Evolutionary conservation across 1,284 basidiomycete genomes (phyloP), one percentile per base, ranked within the genome.

Genomic region (Leccinum pachyderme): DNA sequence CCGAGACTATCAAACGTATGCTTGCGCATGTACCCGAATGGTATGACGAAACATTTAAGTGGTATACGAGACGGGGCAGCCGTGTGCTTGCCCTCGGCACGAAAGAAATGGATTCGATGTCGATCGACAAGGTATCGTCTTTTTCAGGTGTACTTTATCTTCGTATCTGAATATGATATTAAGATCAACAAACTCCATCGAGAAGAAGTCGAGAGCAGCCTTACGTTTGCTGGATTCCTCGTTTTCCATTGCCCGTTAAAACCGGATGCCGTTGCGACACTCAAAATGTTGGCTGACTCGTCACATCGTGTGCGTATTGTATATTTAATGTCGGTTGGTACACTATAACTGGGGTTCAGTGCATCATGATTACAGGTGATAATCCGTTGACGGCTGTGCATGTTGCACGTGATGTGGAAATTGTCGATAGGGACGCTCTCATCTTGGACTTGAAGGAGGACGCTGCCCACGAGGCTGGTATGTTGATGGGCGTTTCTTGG

Each of bases 231-330:
- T 29, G 95, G 95, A 11, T 98, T 98, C 79, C 77, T 98, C 59
- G 92, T 98, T 12, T 98, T 98, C 84, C 93, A 96, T 69, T 97
- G 94, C 69, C 95, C 95, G 2, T 81, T 98, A 61, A 98, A 98
- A 74, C 73, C 83, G n/a, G 95, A 98, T 71, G 95, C 95, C 3
- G 79, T 97, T 9, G 85, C 89, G 60, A 83, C 89, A 0, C 78
- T 98, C 55, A 93, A 91, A 72, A 95, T 95, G 91, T 79, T 98
- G 52, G 86, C 89, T 9, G 94, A 97, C 68, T 93, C 94, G 7
- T 96, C 93, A 2, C 95, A 98, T 74, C 82, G 95, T 44, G 93
- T 95, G 75, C 54, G 90, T 81, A 29, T 29, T 35, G 7, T 6
- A 13, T 28, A 11, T 43, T 25, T 11, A 15, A 41, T 15, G 12